Evolutionary conservation across 2,329 filamentous ascomycete genomes (phyloP).

Genomic region (Furcasterigmium sp.): DNA sequence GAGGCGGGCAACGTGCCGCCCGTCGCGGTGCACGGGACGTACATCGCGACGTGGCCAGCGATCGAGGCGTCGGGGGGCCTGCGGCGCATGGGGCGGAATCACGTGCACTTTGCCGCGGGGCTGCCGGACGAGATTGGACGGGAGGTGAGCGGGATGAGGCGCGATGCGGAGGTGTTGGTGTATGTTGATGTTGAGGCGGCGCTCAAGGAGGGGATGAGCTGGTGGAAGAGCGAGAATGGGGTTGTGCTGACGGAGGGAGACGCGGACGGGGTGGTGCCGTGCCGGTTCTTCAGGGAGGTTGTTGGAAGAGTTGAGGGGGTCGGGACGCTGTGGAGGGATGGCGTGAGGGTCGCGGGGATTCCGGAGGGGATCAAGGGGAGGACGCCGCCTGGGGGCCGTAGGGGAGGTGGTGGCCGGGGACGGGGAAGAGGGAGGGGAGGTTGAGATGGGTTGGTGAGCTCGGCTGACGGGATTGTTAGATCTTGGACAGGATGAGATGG

Average conservation of each 20-base stretch:
- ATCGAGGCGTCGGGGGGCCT: conserved; percentile 77
- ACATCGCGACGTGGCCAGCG: conserved; percentile 69
- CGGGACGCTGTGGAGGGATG: conserved; percentile 66
- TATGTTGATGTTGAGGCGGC: conserved; percentile 69
- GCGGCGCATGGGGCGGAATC: conserved; percentile 74
- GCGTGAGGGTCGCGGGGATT: conserved; percentile 60
- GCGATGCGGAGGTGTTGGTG: conserved; percentile 70
- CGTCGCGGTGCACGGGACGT: conserved; percentile 81
- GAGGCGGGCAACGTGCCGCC: conserved; percentile 54
- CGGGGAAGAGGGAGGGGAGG: conserved; percentile 4
- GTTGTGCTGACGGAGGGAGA: conserved; percentile 63
- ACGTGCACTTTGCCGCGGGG: conserved; percentile 84
- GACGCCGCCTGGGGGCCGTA: conserved; percentile 43
- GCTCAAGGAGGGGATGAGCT: conserved; percentile 58
- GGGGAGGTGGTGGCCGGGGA: conserved; percentile 18
- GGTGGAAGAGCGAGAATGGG: conserved; percentile 76
- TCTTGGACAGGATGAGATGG: too few species aligned
- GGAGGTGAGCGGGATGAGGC: conserved; percentile 78
- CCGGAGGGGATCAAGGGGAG: conserved; percentile 51
- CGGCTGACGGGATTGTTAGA: too few species aligned
- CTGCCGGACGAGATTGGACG: conserved; percentile 44
- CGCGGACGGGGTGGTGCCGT: conserved; percentile 56
- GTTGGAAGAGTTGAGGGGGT: conserved; percentile 54
- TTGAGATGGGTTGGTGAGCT: too few species aligned
- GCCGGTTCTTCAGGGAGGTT: conserved; percentile 67